Conservation (phyloP, 768 basidiomycete species). For the Infundibulicybe gibba region DNA sequence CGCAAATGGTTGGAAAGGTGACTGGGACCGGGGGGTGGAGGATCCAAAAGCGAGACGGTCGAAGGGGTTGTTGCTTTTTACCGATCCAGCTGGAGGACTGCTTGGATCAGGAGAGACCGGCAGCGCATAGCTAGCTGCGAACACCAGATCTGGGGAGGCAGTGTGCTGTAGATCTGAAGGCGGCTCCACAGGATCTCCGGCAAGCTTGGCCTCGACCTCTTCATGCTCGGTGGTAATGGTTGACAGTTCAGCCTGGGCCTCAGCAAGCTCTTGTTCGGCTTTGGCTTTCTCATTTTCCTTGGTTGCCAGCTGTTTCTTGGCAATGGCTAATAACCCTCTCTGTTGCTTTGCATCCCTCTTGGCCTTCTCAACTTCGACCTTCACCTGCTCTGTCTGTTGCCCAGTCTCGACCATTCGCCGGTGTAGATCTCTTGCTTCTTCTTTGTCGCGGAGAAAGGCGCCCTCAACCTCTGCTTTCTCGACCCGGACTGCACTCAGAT, state of each 20-base stretch:
- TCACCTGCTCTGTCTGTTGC: conserved; percentile 66
- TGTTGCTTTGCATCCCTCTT: conserved; percentile 96
- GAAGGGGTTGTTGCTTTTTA: conserved; percentile 91
- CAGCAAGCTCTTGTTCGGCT: conserved; percentile 68
- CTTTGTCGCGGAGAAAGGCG: conserved; percentile 84
- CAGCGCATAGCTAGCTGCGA: conserved; percentile 71
- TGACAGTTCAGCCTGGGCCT: conserved; percentile 53
- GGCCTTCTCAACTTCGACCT: conserved; percentile 76
- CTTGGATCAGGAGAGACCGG: conserved; percentile 66
- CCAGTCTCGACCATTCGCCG: conserved; percentile 79
- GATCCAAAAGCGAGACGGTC: conserved; percentile 58
- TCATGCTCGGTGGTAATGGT: conserved; percentile 52
- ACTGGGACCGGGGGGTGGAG: conserved; percentile 46
- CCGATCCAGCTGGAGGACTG: conserved; percentile 40
- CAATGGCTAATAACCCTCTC: conserved; percentile 92
- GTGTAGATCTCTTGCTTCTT: conserved; percentile 86
- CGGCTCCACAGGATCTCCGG: conserved; percentile 14
- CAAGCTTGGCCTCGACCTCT: conserved; percentile 49
- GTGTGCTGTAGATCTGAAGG: not conserved
- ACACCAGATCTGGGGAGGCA: conserved; percentile 31
- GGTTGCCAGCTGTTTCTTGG: conserved; percentile 86
- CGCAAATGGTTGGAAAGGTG: conserved; percentile 56
- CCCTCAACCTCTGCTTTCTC: conserved; percentile 94
- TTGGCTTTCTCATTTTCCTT: conserved; percentile 77
- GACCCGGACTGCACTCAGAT: conserved; percentile 80